Evolutionary conservation across 31 red algal species (phyloP), one percentile per base, ranked within the genome.

Genomic region (Bonnemaisonia californica): DNA sequence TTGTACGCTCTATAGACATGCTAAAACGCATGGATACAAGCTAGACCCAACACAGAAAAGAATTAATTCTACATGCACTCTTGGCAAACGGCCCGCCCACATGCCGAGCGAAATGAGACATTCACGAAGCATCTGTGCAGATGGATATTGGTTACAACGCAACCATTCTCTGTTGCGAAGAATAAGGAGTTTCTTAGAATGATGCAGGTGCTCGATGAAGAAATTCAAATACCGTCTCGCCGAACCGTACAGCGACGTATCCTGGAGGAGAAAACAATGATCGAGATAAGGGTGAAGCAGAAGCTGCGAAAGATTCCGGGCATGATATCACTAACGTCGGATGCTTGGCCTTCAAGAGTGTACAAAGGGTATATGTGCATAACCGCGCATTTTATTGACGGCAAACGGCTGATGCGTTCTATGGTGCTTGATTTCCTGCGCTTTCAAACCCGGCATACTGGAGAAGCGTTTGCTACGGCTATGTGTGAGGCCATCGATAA

Each of bases 301-400:
- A 33, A 34, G 27, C 4, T 68, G 36, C n/a, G 30, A 33, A 35
- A 32, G 29, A 35, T 4, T 68, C 0, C 0, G 5, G 0, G 4
- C 31, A 35, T n/a, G 4, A 16, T 68, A 4, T 36, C 30, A 8
- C 63, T 68, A 0, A 68, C 63, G n/a, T n/a, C 0, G 0, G 63
- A 68, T 68, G 63, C 63, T 23, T 68, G 63, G 63, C 36, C 63
- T 27, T 26, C 63, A 68, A 68, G 35, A 33, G 31, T 68, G 1
- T 68, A 33, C 63, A 68, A 68, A 4, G 63, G 1, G 0, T 68
- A 68, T 0, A 68, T 68, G 11, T 18, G 30, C 31, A 68, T 68
- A 27, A 68, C 63, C 0, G 63, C 31, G 31, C 22, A 35, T 32
- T 68, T 0, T 23, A 1, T 68, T 16, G 19, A 68, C 0, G 27